phyloP scores from a whole-genome alignment of 2,329 filamentous ascomycete genomes.

The Didymella segeticola region DNA sequence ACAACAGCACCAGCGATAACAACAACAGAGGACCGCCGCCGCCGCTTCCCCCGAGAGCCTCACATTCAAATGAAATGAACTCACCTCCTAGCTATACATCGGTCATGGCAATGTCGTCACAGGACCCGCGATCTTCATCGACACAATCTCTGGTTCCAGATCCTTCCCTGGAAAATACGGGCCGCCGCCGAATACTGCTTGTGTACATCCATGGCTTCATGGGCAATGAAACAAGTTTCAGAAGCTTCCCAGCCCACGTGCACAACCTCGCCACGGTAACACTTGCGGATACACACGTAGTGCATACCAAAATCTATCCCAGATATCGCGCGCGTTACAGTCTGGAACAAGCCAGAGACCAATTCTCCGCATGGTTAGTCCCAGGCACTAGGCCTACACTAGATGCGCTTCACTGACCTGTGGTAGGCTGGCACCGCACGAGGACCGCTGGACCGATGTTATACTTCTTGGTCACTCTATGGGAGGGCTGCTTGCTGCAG shows the following conservation, averaged over 20 bases:
- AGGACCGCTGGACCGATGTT: slow-evolving; percentile 75
- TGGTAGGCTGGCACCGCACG: slow-evolving; percentile 75
- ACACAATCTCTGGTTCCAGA: slow-evolving; percentile 55
- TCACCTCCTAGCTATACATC: slow-evolving; percentile 31
- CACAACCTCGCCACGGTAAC: slow-evolving; percentile 74
- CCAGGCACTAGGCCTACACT: neutral
- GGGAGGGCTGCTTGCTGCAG: slow-evolving; percentile 82
- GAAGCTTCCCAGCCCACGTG: slow-evolving; percentile 85
- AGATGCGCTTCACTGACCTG: slow-evolving; percentile 6
- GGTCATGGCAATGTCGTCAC: slow-evolving; percentile 35
- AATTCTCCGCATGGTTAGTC: slow-evolving; percentile 77
- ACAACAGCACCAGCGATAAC: slow-evolving; percentile 8
- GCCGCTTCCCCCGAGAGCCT: slow-evolving; percentile 41
- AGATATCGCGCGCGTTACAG: slow-evolving; percentile 77
- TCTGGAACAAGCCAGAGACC: slow-evolving; percentile 76
- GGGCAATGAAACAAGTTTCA: slow-evolving; percentile 86
- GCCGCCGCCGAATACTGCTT: slow-evolving; percentile 69
- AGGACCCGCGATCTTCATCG: slow-evolving; percentile 55
- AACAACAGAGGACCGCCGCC: slow-evolving; percentile 26
- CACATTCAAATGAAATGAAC: slow-evolving; percentile 19
- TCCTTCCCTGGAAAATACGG: slow-evolving; percentile 34
- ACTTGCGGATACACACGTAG: slow-evolving; percentile 74
- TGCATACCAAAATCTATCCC: slow-evolving; percentile 87
- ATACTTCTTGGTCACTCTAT: slow-evolving; percentile 88
- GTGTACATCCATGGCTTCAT: slow-evolving; percentile 92